phyloP scores from a whole-genome alignment of 352 stramenopile species.

The Globisporangium nodosum region DNA sequence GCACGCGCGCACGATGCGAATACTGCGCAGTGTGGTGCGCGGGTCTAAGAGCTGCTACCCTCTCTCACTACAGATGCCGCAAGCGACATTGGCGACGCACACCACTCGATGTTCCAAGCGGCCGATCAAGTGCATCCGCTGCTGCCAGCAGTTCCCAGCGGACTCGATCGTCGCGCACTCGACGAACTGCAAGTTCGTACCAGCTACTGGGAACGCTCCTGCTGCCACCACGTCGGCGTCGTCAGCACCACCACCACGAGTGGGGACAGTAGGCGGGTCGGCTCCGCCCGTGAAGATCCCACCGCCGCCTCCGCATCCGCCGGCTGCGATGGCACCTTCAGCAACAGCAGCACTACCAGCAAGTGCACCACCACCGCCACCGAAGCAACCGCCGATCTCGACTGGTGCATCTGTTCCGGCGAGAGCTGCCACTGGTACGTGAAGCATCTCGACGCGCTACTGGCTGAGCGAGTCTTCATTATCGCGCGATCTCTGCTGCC shows the following conservation, averaged over 20 bases:
- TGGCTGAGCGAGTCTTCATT: not conserved
- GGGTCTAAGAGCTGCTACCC: not conserved
- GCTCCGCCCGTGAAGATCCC: constrained; percentile 25
- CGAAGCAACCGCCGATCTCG: not conserved
- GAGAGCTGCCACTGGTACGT: not conserved
- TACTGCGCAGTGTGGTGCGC: no score
- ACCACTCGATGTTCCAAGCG: constrained; percentile 61
- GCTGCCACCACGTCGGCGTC: not conserved
- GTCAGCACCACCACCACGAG: not conserved
- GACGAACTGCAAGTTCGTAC: constrained; percentile 58
- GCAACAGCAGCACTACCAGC: not conserved
- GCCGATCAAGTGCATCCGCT: constrained; percentile 81
- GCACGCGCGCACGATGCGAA: not conserved
- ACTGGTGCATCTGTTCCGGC: no score
- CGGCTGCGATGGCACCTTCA: constrained; percentile 7
- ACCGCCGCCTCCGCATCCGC: constrained; percentile 42
- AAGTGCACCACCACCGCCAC: not conserved
- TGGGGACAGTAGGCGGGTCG: not conserved
- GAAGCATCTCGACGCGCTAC: no score
- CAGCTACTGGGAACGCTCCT: not conserved
- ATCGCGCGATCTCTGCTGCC: not conserved
- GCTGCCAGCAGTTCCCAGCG: constrained; percentile 66
- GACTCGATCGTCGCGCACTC: constrained; percentile 71
- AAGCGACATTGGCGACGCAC: constrained; percentile 37
- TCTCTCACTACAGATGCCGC: constrained; percentile 36